Percentiles rank a stretch among this genome's conserved stretches.
Conservation (phyloP, 331 rosid genomes). For the Acacia pycnantha region DNA sequence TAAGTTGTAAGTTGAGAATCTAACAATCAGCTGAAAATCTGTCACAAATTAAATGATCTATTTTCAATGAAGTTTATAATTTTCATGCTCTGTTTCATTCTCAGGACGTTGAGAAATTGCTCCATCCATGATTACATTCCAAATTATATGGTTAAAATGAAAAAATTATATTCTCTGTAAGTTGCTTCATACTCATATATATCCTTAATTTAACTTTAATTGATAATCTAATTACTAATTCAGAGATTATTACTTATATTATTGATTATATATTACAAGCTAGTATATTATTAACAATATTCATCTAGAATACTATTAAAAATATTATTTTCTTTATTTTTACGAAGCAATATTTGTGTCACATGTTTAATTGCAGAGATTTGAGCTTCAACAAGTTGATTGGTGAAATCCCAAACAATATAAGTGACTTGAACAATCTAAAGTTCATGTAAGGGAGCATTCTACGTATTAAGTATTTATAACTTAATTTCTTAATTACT, state of each 20-base stretch:
- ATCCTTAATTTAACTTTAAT: no score
- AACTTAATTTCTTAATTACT: neutral
- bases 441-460: conserved; percentile 29
- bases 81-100: neutral
- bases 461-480: neutral
- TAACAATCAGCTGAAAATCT: neutral
- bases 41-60: no score
- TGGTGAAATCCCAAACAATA: conserved; percentile 49
- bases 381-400: conserved; percentile 74
- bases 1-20: conserved; percentile 67
- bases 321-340: neutral
- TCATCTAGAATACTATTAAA: no score
- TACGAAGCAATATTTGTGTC: neutral
- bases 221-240: no score
- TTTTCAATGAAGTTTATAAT: neutral
- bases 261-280: no score
- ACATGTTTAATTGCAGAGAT: conserved; percentile 44
- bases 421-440: conserved; percentile 3
- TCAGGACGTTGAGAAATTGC: conserved; percentile 80
- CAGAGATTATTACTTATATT: no score
- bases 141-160: conserved; percentile 42
- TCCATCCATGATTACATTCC: conserved; percentile 55
- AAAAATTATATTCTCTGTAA: no score
- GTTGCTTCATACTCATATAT: conserved; percentile 28
- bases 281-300: no score